Conservation (phyloP, 2,329 filamentous ascomycete species). For the Cladophialophora chaetospira region DNA sequence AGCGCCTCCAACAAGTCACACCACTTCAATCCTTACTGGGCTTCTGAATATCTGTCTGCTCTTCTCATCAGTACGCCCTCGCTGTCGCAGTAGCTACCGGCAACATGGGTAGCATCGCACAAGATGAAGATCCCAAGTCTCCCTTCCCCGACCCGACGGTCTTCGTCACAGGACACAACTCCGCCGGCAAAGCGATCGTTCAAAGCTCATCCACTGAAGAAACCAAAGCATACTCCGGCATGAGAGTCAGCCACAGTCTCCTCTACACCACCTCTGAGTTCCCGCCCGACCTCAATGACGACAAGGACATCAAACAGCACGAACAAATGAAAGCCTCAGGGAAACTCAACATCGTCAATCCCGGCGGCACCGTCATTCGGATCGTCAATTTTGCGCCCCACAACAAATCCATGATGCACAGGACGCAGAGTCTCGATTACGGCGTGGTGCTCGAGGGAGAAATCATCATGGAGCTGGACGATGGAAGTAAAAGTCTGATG, state of each 20-base stretch:
- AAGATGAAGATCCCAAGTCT: neutral
- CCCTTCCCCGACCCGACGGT: neutral
- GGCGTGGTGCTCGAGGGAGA: constrained; percentile 57
- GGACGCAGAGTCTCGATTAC: constrained; percentile 57
- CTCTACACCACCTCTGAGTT: neutral
- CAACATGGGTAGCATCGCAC: neutral
- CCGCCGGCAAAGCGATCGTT: constrained; percentile 31
- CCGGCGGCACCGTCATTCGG: constrained; percentile 47
- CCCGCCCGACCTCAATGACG: constrained; percentile 10
- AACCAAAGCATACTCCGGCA: neutral
- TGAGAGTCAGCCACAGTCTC: constrained; percentile 28
- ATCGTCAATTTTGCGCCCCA: constrained; percentile 52
- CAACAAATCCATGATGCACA: constrained; percentile 51
- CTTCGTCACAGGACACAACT: constrained; percentile 40
- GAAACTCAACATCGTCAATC: constrained; percentile 39
- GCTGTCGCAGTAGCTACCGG: no score
- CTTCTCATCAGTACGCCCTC: neutral
- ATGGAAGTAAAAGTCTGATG: constrained; percentile 50
- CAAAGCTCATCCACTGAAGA: constrained; percentile 1
- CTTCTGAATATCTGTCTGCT: neutral
- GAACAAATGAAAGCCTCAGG: constrained; percentile 25
- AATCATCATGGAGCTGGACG: constrained; percentile 54
- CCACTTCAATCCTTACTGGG: neutral
- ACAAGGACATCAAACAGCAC: constrained; percentile 6
- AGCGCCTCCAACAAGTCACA: no score